Evolutionary conservation across 2,329 filamentous ascomycete species (phyloP), one percentile per base, ranked within the genome.

Genomic region (Rhinocladiella mackenziei): DNA sequence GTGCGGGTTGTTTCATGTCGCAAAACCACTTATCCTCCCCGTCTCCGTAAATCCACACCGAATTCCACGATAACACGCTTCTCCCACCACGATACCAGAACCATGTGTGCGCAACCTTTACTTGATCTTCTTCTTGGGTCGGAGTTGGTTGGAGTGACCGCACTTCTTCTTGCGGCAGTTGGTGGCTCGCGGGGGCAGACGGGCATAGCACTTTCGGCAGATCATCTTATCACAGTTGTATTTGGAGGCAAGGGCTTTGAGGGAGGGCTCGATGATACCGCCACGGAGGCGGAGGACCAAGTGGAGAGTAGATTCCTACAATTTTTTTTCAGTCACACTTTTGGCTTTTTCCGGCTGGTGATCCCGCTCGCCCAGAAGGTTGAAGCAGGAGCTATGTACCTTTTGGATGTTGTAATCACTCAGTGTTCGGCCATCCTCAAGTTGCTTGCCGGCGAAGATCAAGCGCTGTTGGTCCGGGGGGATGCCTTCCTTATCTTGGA

Each of bases 211-310:
- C 86, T 98, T 97, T 81, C 92, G 91, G 88, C 92, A 97, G 76
- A 97, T 95, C 85, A 91, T 91, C 85, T 96, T 96, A 62, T 97
- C 92, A 86, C 91, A 97, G 85, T 98, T 97, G 83, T 94, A 97
- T 82, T 96, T 96, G 79, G 84, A 89, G 69, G 91, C 91, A 58
- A 97, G 84, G 62, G 88, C 91, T 84, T 97, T 97, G 66, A 97
- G 84, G 65, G 89, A 96, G 65, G 92, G 92, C 82, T 97, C 91
- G 67, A 95, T 96, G 79, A 97, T 91, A 80, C 91, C 91, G 80
- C 91, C 91, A 80, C 91, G 89, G 65, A 97, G 89, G 78, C 91
- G 89, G 74, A 97, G 89, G 69, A 97, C 91, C 68, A 97, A 76
- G 78, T 97, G 91, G 64, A 97, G 89, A 60, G 91, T 97, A 46